Conservation (phyloP, 2,329 filamentous ascomycete species). For the Emmonsiellopsis sp. region DNA sequence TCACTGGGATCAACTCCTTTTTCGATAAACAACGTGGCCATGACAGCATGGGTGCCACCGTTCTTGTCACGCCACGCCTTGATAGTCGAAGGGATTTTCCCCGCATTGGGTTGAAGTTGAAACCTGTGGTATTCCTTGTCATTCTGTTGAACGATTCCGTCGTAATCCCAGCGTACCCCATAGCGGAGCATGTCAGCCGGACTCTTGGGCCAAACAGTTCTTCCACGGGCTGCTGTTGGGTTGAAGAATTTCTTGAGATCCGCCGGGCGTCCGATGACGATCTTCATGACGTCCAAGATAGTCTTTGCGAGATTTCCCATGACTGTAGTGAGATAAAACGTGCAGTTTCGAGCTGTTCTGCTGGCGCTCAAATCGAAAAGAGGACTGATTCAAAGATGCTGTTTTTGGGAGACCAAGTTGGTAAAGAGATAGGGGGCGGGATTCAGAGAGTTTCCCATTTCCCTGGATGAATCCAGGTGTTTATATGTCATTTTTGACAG, state of each 20-base stretch:
- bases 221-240: conserved; percentile 8
- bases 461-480: too few species aligned
- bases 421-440: too few species aligned
- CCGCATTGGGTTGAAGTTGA: conserved; percentile 21
- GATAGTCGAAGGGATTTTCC: conserved; percentile 18
- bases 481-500: too few species aligned
- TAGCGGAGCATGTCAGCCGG: conserved; percentile 5
- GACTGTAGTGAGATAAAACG: too few species aligned
- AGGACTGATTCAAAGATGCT: too few species aligned
- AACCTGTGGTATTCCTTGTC: conserved; percentile 16
- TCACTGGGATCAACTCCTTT: conserved; percentile 7
- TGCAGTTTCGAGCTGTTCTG: too few species aligned
- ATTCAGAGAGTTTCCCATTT: too few species aligned
- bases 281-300: background rate
- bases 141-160: conserved; percentile 8
- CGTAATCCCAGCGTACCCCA: conserved; percentile 12
- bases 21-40: conserved; percentile 13
- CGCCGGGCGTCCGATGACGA: background rate
- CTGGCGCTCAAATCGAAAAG: too few species aligned
- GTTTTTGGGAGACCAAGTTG: too few species aligned
- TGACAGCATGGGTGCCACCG: conserved; percentile 21
- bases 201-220: conserved; percentile 10
- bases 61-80: conserved; percentile 18
- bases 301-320: background rate
- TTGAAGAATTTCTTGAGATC: conserved; percentile 7